A percentile compares a stretch with the other conserved stretches of the same genome.
Evolutionary conservation across 2,329 filamentous ascomycete genomes (phyloP).

Genomic region (Penicillium rolfsii): DNA sequence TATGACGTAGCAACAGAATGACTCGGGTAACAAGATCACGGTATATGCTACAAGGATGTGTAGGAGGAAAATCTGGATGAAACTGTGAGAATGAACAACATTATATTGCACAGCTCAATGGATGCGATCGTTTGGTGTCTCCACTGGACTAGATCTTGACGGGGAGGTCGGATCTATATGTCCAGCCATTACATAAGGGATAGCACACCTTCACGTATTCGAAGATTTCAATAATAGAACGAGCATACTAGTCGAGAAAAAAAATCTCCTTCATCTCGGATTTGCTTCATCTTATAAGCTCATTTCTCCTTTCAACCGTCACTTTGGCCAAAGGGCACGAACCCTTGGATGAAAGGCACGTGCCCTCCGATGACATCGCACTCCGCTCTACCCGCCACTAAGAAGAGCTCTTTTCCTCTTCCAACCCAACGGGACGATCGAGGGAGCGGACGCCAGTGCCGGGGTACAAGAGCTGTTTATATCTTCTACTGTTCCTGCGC

Average conservation of each 20-base stretch:
- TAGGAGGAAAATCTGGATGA: not conserved
- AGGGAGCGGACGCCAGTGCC: slow-evolving; percentile 14
- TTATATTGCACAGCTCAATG: not conserved
- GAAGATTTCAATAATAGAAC: not conserved
- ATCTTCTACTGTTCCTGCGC: not conserved
- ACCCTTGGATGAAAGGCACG: slow-evolving; percentile 18
- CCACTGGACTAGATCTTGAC: not conserved
- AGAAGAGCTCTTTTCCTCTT: slow-evolving; percentile 17
- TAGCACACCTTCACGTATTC: not conserved
- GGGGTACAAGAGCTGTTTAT: not conserved
- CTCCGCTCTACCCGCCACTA: slow-evolving; percentile 24
- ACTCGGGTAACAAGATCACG: not conserved
- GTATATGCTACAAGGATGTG: not conserved
- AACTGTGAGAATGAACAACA: too few relatives aligned
- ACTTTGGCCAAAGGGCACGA: slow-evolving; percentile 1
- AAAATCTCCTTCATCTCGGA: not conserved
- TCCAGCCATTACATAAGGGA: not conserved
- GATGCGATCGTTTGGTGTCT: not conserved
- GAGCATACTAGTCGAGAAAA: not conserved
- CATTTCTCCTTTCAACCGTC: not conserved
- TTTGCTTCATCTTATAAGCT: not conserved
- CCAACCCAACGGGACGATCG: slow-evolving; percentile 2
- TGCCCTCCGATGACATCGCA: slow-evolving; percentile 25
- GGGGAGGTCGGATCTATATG: not conserved
- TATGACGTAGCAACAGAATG: not conserved